Evolutionary conservation across 2,329 filamentous ascomycete species (phyloP), one percentile per base, ranked within the genome.

Genomic region (Ophiostoma sp.): DNA sequence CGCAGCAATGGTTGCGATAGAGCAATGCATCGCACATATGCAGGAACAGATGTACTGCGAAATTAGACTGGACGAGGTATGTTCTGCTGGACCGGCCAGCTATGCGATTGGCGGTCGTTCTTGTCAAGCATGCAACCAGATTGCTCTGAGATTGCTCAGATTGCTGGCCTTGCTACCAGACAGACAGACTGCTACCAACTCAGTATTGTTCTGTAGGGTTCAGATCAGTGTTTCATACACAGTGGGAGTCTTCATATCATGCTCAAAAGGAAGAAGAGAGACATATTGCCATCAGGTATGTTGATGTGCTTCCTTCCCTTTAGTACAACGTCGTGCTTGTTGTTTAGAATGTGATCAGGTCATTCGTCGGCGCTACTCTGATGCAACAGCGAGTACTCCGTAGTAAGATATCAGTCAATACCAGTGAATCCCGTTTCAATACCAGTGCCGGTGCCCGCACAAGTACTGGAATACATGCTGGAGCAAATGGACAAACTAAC

Each of bases 401-500:
- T 27, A 27, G 27, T 27, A 27, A 27, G 27, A 27, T 27, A 27
- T 27, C 27, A 27, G 27, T 27, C 27, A 27, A 27, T 27, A 27
- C 27, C 27, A 27, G 27, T 27, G 27, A 27, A 27, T 27, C 27
- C 27, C 27, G 27, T 27, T 27, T 27, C 27, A 27, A 27, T 27
- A 27, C 27, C 27, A 27, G 27, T 27, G 27, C 27, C 27, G 27
- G 27, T 27, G 27, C 27, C 36, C 38, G 36, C 12, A 41, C 36
- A 62, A 27, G 27, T 27, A 27, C 27, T 27, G 27, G 27, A 27
- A 27, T 27, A 27, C 27, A 27, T 27, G 27, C 58, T 62, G 58
- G 58, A 62, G 58, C 27, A 62, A 62, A 62, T 62, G 58, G 36
- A 62, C 36, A 62, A 62, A 62, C 58, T 41, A 41, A 36, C 36